Base-by-base conservation (phyloP, 257 asterid genomes). In the Thymus quinquecostatus region DNA sequence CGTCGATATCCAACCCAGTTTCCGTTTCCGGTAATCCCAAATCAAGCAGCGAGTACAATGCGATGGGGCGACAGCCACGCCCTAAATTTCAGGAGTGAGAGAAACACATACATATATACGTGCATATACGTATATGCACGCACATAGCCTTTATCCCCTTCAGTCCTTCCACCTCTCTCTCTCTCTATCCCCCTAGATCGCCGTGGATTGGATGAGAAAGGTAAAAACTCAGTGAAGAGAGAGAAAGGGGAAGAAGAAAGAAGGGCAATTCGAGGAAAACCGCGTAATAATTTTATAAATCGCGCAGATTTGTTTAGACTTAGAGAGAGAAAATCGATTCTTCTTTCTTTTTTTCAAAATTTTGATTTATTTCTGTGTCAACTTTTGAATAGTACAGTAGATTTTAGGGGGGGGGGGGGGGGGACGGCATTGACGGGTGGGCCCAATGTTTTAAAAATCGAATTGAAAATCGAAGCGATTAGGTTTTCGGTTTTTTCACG, bases 221-320 rank as follows among this genome's bases (percentile, higher is more conserved):
- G 40, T 32, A 14, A 34, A 61, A 21, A 49, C 13, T 9, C 28
- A 62, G 64, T 5, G 69, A 30, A 53, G 71, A 73, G 82, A 79
- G 80, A 43, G 70, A 51, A 29, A 53, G 30, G 14, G 56, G 56
- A 75, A 68, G 10, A 14, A 59, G 72, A 68, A 57, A 9, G 47
- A 56, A 69, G 50, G 28, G 40, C 8, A 47, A 33, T 10, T 45
- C 8, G 81, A 45, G 64, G 85, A 70, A 2, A 80, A 84, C 83
- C 85, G 90, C 86, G 89, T 78, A 64, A 74, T 78, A 64, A 74
- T 74, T 82, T 81, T 86, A 79, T 86, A 81, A 10, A 43, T 32
- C 8, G 58, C 56, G 53, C 36, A 45, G 68, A 34, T 40, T 64
- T 53, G 75, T 69, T 49, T 21, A 21, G 21, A 21, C 21, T 21